These are phyloP conservation scores for Adansonia digitata DNA, from an alignment of 345 rosid genomes.

Conservation along the genomic window DNA sequence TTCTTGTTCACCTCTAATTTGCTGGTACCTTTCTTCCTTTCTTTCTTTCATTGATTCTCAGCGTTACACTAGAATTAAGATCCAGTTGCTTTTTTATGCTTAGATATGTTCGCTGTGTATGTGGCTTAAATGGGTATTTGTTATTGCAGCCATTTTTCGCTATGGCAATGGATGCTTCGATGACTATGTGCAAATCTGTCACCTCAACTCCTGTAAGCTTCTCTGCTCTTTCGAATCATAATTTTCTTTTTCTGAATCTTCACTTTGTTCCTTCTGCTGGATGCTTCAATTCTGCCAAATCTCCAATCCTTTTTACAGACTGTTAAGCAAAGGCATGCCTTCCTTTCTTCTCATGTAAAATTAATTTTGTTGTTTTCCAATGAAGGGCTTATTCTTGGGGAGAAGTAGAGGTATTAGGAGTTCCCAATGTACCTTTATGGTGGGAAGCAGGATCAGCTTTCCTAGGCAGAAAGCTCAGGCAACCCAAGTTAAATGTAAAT, in stretches of 20 bases:
- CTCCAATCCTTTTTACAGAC: neutral
- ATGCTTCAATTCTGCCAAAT: neutral
- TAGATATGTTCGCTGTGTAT: neutral
- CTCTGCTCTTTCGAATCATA: neutral
- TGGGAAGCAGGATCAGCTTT: constrained; percentile 47
- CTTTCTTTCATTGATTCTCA: neutral
- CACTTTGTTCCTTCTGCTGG: neutral
- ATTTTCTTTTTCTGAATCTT: neutral
- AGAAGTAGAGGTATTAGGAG: constrained; percentile 41
- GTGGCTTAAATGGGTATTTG: neutral
- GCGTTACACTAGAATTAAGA: neutral
- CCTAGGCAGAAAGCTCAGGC: constrained; percentile 43
- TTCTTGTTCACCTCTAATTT: neutral
- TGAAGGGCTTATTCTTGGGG: constrained; percentile 51
- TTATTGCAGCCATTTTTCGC: constrained; percentile 2
- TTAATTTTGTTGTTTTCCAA: neutral
- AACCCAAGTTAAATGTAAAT: constrained; percentile 25
- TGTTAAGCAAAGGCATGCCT: neutral
- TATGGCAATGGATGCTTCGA: constrained; percentile 60
- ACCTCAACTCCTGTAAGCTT: constrained; percentile 56
- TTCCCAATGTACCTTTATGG: constrained; percentile 62
- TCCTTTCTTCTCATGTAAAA: neutral
- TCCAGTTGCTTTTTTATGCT: constrained; percentile 1
- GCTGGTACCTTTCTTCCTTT: neutral
- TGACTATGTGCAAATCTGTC: constrained; percentile 55